Base-by-base conservation (phyloP, 148 eudicot genomes). In the Fagopyrum esculentum region DNA sequence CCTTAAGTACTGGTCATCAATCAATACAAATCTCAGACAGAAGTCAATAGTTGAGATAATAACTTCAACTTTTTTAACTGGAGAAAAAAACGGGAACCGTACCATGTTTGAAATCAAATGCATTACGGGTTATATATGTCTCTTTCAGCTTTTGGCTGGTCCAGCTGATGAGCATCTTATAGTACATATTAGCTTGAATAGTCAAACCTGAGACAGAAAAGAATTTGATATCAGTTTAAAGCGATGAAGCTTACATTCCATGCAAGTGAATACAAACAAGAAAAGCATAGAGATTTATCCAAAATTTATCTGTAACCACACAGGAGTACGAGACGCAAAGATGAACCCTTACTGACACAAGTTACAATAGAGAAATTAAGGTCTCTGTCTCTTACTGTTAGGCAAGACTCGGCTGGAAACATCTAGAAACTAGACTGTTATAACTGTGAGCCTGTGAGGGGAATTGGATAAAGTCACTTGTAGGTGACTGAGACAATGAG, bases 81-180 rank as follows among this genome's bases (percentile, higher is more conserved):
- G 46, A 66, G 11, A 64, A 9, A 64, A 64, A 40, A 56, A 57
- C 9, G n/a, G 19, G 7, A 46, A 0, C 0, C 19, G 54, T 91
- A 95, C 98, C 97, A 82, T 92, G 84, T 83, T 88, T 96, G 75
- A 90, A 96, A 71, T 92, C 91, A 73, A 96, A 90, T 69, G 94
- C 90, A 84, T 95, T 96, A 77, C 83, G 90, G 69, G 84, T 85
- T 66, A 85, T 80, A 73, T 80, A 87, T 77, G 92, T 76, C 77
- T 96, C 89, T 77, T 92, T 92, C 91, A 96, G 89, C 85, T 90
- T 92, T 81, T 96, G 93, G 85, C 98, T 92, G 76, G 98, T 88
- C 99, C 99, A 96, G 80, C 81, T 92, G 78, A 92, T 96, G 77
- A 96, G 95, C 88, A 89, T 84, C 86, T 92, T 92, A 73, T 89